These are phyloP conservation scores for Chlorella sp. DNA, from an alignment of 139 green algal species.

Conservation along the genomic window DNA sequence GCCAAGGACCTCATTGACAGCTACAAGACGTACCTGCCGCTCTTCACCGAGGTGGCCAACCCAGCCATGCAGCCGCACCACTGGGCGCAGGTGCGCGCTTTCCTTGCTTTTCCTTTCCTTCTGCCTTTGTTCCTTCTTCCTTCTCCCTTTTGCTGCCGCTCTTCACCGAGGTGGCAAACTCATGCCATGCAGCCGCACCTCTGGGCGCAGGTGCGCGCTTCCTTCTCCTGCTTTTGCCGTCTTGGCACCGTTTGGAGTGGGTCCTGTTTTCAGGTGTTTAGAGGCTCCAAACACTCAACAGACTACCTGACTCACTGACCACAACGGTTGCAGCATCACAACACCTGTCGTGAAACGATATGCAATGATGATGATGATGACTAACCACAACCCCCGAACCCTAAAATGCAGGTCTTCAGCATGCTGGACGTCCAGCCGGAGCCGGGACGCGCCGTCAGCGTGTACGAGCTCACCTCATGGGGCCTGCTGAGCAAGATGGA, in stretches of 20 bases:
- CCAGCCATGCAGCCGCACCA: constrained; percentile 46
- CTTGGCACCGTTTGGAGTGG: neutral
- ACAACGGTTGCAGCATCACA: neutral
- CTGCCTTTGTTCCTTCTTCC: constrained; percentile 12
- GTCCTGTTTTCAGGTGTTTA: constrained; percentile 11
- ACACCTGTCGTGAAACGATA: neutral
- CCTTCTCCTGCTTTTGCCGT: too few species aligned
- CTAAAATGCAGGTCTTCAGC: constrained; percentile 9
- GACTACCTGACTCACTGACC: neutral
- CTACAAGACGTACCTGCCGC: constrained; percentile 40
- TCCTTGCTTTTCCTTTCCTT: too few species aligned
- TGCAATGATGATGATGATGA: neutral
- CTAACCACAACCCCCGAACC: neutral
- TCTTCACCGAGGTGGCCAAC: constrained; percentile 48
- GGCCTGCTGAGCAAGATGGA: constrained; percentile 25
- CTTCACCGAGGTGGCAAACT: constrained; percentile 45
- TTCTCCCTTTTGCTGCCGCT: constrained; percentile 22
- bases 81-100: constrained; percentile 32
- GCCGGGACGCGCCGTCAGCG: constrained; percentile 7
- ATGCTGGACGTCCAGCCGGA: constrained; percentile 9
- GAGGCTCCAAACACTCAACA: constrained; percentile 3
- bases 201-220: constrained; percentile 32
- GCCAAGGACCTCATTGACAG: constrained; percentile 45
- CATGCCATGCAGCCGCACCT: constrained; percentile 44
- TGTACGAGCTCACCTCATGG: constrained; percentile 28